Evolutionary conservation across 805 yeast species (phyloP), one percentile per base, ranked within the genome.

Genomic region (Metschnikowia borealis): DNA sequence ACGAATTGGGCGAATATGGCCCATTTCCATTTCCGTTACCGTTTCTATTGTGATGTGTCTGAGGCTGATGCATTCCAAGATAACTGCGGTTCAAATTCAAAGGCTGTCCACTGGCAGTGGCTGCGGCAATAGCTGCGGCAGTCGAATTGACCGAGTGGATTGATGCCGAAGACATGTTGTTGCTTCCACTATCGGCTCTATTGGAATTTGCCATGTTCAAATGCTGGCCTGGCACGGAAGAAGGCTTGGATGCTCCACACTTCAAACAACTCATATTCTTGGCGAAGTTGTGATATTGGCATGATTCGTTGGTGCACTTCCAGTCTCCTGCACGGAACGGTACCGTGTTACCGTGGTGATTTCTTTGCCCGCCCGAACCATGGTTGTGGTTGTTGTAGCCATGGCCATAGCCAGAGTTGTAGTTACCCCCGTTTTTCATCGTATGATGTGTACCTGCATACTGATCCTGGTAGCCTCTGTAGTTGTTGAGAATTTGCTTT

Each of bases 251-350:
- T 1, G 88, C 86, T 3, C 96, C 95, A 70, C 97, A 90, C 64
- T 92, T 84, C 63, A 90, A 75, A 65, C 97, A 90, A 51, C 84
- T 82, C 50, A 88, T 74, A 66, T 90, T 90, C 62, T 90, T 90
- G 3, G 97, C 97, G 74, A 90, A 90, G 66, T 90, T 90, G 67
- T 90, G 97, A 66, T 91, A 91, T 33, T 83, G 77, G 66, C 97
- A 91, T 23, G 80, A 74, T 49, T 85, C 91, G 55, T 80, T 82
- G 26, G 80, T 74, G 72, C 97, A 91, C 67, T 89, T 90, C 97
- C 97, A 91, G 69, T 90, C 97, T 47, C 97, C 97, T 2, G 97
- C 97, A 60, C 97, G 79, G 69, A 91, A 91, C 31, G 97, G 96
- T n/a, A 91, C 95, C 59, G 81, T 77, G 47, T 69, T 69, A 39